phyloP scores from a whole-genome alignment of 148 eudicot species.

The Rhododendron williamsianum region DNA sequence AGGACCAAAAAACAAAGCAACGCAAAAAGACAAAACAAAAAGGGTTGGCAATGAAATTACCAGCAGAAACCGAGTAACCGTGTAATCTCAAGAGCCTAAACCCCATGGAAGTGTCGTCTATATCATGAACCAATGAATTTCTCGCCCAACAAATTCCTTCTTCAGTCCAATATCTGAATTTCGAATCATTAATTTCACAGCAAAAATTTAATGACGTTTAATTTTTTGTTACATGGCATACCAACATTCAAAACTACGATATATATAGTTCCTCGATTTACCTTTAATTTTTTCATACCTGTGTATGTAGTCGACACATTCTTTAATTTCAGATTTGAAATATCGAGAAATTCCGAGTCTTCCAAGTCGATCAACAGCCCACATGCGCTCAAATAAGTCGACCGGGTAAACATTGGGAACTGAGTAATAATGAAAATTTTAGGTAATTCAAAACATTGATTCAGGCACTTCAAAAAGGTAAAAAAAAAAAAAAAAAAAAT shows the following conservation, averaged over 20 bases:
- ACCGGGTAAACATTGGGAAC: conserved; percentile 64
- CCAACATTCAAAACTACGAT: neutral
- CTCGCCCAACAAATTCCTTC: conserved; percentile 79
- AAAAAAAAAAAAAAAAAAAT: too few species aligned
- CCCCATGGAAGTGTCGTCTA: conserved; percentile 86
- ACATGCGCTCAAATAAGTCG: conserved; percentile 56
- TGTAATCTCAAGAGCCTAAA: conserved; percentile 70
- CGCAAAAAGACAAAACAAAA: too few species aligned
- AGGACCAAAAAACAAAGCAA: too few species aligned
- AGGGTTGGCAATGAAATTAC: conserved; percentile 5
- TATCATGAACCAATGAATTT: conserved; percentile 57
- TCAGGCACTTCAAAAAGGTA: too few species aligned
- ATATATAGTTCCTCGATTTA: too few species aligned
- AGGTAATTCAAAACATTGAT: too few species aligned
- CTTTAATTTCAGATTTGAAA: conserved; percentile 39
- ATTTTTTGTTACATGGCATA: neutral
- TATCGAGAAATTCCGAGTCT: conserved; percentile 63
- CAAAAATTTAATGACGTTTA: neutral
- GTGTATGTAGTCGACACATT: conserved; percentile 39
- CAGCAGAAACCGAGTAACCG: conserved; percentile 58
- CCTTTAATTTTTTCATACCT: conserved; percentile 22
- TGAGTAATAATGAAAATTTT: neutral
- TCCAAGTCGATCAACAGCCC: conserved; percentile 55
- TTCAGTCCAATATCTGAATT: conserved; percentile 56
- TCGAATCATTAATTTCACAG: too few species aligned